Evolutionary conservation across 2,329 filamentous ascomycete species (phyloP), one percentile per base, ranked within the genome.

Genomic region (Alternaria sp.): DNA sequence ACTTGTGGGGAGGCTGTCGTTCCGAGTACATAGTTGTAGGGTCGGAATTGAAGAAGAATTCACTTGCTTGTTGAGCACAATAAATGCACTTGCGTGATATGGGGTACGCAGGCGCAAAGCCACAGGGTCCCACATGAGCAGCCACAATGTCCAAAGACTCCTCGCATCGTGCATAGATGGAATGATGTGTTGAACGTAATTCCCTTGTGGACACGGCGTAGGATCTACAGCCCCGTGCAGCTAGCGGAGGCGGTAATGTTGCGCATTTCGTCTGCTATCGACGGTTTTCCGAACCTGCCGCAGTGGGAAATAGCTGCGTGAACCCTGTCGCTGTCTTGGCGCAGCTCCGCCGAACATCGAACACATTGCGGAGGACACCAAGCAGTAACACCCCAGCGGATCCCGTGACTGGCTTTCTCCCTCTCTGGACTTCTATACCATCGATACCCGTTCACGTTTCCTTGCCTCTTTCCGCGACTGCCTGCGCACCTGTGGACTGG

Each of bases 311-410:
- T 63, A 55, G 63, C 58, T 50, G 60, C 69, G 37, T 67, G 67
- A 68, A 72, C 73, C 73, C 68, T 77, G 70, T 60, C 50, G 60
- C 51, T 66, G 64, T 70, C 75, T 75, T 76, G 73, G 75, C 74
- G 65, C 58, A 50, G 43, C 67, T 50, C 45, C 49, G 65, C 45
- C 45, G 66, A 72, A 66, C 72, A 72, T 67, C 61, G 68, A 72
- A 70, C 72, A 73, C 72, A 72, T 63, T 64, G 68, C 60, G 63
- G 65, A 66, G 61, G 56, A 53, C 46, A 50, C n/a, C 41, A 33
- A 26, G 55, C 58, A 43, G 46, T 56, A 60, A 41, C 23, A 12
- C 33, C 47, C 33, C 45, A 60, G 30, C 55, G 63, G 33, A 21
- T 44, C 12, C 21, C 28, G 45, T 44, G 43, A 20, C 59, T 23